A percentile compares a stretch with the other conserved stretches of the same genome.
Evolutionary conservation across 1,139 yeast genomes (phyloP).

Genomic region (Geotrichum fermentans): DNA sequence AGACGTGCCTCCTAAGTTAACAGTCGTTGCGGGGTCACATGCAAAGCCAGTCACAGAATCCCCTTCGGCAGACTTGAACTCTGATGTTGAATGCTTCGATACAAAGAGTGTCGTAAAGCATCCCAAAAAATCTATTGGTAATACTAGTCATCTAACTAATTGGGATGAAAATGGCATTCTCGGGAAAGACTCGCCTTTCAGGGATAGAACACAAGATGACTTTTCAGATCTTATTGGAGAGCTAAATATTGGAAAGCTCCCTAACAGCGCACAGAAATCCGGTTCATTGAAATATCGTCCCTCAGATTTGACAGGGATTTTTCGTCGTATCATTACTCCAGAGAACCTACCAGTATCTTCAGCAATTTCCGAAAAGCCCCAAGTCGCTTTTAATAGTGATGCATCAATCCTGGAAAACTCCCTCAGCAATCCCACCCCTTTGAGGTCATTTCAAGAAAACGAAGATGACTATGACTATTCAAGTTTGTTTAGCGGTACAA

Average conservation of each 20-base stretch:
- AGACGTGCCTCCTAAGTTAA: slow-evolving; percentile 19
- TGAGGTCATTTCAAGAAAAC: slow-evolving; percentile 20
- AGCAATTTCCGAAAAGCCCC: background rate
- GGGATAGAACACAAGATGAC: slow-evolving; percentile 27
- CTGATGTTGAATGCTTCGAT: background rate
- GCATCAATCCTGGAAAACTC: background rate
- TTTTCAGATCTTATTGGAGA: slow-evolving; percentile 33
- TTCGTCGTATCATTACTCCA: background rate
- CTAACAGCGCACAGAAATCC: slow-evolving; percentile 6
- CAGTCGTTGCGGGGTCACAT: slow-evolving; percentile 2
- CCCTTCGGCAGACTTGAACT: slow-evolving; percentile 5
- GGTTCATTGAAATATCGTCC: slow-evolving; percentile 13
- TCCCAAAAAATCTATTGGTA: background rate
- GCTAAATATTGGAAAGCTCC: slow-evolving; percentile 25
- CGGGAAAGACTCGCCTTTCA: slow-evolving; percentile 24
- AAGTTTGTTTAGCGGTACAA: slow-evolving; percentile 20
- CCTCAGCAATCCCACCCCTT: slow-evolving; percentile 1
- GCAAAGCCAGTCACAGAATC: background rate
- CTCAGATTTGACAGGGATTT: slow-evolving; percentile 10
- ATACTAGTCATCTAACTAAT: background rate
- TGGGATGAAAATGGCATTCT: slow-evolving; percentile 13
- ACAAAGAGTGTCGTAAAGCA: slow-evolving; percentile 9
- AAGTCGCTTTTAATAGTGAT: too few relatives aligned
- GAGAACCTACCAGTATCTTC: background rate
- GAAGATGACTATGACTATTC: slow-evolving; percentile 28